These are phyloP conservation scores for Ascochyta koolunga DNA, from an alignment of 2,329 filamentous ascomycete species.

Conservation along the genomic window DNA sequence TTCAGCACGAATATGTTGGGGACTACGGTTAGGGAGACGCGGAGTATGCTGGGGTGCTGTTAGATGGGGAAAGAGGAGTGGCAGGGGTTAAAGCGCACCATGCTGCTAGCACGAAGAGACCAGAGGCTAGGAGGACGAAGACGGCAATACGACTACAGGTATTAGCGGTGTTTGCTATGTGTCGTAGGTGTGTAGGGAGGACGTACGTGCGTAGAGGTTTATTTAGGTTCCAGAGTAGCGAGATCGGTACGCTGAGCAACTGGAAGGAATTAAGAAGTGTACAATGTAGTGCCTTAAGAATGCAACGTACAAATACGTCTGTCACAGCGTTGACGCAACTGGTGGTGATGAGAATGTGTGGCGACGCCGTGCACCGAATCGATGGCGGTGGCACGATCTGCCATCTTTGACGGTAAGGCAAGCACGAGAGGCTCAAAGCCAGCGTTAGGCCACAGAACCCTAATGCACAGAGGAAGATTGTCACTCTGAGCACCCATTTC, in stretches of 20 bases:
- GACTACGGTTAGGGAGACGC: conserved; percentile 18
- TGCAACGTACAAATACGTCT: conserved; percentile 10
- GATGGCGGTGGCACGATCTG: conserved; percentile 12
- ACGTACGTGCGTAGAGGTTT: conserved; percentile 16
- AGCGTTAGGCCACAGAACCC: conserved; percentile 9
- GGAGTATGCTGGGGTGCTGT: conserved; percentile 12
- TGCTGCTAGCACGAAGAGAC: conserved; percentile 20
- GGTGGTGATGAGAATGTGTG: conserved; percentile 13
- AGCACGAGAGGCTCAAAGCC: conserved; percentile 15
- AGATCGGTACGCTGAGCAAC: conserved; percentile 18
- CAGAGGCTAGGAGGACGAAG: conserved; percentile 18
- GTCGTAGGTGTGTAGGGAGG: too few relatives aligned
- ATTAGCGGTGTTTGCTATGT: background rate
- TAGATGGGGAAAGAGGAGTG: accelerated
- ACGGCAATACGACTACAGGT: conserved; percentile 5
- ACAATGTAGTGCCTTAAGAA: background rate
- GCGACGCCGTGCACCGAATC: conserved; percentile 14
- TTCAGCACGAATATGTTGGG: conserved; percentile 17
- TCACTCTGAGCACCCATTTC: conserved; percentile 11
- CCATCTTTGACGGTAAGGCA: conserved; percentile 10
- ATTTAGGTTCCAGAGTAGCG: conserved; percentile 20
- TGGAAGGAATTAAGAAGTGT: background rate
- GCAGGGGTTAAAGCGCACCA: background rate
- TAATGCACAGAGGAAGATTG: conserved; percentile 9
- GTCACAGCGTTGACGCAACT: conserved; percentile 21